Evolutionary conservation across 169 alveolate species (phyloP).

Genomic region (Eimeria acervulina): DNA sequence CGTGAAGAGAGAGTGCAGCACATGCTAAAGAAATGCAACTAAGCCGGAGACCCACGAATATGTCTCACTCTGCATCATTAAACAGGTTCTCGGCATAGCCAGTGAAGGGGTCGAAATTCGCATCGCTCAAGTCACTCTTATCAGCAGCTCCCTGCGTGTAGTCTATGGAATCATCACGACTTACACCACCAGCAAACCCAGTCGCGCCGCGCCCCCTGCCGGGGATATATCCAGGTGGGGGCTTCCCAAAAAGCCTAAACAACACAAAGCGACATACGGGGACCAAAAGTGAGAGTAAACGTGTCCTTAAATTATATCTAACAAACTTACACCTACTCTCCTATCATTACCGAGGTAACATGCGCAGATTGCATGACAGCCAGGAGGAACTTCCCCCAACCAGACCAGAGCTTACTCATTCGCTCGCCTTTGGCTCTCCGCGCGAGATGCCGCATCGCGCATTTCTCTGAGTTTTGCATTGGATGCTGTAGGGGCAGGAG

Average conservation of each 20-base stretch:
- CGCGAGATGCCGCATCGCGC: conserved; percentile 70
- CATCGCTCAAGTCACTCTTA: conserved; percentile 93
- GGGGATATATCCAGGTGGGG: conserved; percentile 90
- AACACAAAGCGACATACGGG: background rate
- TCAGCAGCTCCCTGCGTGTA: conserved; percentile 86
- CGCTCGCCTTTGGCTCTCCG: conserved; percentile 68
- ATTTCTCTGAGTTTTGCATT: conserved; percentile 53
- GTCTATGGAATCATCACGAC: conserved; percentile 96
- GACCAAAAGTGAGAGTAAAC: background rate
- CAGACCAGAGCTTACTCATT: background rate
- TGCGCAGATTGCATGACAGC: background rate
- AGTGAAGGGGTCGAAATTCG: conserved; percentile 95
- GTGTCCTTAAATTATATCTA: background rate
- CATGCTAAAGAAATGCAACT: background rate
- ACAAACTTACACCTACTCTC: too few species aligned
- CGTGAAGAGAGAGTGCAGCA: background rate
- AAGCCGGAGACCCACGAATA: background rate
- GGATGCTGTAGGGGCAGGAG: conserved; percentile 70
- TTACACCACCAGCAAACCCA: conserved; percentile 97
- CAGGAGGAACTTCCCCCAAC: background rate
- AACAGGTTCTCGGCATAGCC: conserved; percentile 91
- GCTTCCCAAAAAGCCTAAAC: conserved; percentile 84
- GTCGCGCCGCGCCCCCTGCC: conserved; percentile 92
- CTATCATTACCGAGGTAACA: too few species aligned
- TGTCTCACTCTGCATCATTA: conserved; percentile 84